A percentile compares a stretch with the other conserved stretches of the same genome.
phyloP scores from a whole-genome alignment of 106 monocot genomes.

The Platanthera guangdongensis region DNA sequence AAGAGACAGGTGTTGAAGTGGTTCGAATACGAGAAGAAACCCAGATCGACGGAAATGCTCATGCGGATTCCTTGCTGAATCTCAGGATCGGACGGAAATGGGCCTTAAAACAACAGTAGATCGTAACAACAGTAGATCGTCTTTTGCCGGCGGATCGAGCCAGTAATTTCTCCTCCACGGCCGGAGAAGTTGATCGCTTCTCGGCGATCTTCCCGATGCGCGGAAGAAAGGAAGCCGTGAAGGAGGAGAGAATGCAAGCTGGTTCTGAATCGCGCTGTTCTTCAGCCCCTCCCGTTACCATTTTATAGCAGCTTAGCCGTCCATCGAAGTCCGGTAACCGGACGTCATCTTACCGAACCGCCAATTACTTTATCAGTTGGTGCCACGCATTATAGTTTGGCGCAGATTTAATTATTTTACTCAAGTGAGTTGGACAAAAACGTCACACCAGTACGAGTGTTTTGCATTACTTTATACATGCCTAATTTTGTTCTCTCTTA shows the following conservation, averaged over 20 bases:
- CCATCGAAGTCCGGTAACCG: neutral
- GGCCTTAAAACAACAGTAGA: neutral
- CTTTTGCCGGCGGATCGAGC: neutral
- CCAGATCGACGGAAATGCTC: conserved; percentile 74
- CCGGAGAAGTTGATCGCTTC: neutral
- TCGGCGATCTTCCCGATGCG: neutral
- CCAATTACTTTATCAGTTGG: no score
- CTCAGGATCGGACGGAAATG: neutral
- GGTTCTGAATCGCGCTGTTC: neutral
- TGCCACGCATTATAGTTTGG: no score
- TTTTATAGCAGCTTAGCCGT: neutral
- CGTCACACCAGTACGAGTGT: no score
- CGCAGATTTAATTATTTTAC: no score
- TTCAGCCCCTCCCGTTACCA: neutral
- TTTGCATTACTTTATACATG: no score
- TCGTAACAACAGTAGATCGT: neutral
- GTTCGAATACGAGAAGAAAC: conserved; percentile 48
- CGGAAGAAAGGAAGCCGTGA: neutral
- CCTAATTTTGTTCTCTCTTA: no score
- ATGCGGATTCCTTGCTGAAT: conserved; percentile 39
- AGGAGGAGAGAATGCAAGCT: neutral
- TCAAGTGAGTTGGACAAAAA: no score
- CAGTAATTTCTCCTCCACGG: neutral
- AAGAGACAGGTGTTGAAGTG: conserved; percentile 86
- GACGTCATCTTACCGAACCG: neutral